Conservation (phyloP, 2,329 filamentous ascomycete genomes). For the Acephala macrosclerotiorum region DNA sequence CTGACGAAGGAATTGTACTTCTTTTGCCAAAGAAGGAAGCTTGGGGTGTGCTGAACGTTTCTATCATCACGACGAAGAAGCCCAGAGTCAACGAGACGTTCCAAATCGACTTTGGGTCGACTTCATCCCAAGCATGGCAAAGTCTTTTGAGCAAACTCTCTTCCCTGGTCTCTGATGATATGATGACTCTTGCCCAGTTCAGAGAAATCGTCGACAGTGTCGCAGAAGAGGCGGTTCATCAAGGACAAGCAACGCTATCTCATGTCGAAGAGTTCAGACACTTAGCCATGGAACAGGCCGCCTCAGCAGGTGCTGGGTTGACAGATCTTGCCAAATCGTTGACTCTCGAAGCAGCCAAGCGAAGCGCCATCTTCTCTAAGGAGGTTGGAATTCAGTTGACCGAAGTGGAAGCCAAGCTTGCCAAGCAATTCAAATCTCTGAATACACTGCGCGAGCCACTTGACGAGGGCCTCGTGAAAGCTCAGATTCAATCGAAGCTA, state of each 20-base stretch:
- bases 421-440: slow-evolving; percentile 44
- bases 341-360: slow-evolving; percentile 40
- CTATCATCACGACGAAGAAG: slow-evolving; percentile 63
- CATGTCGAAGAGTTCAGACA: slow-evolving; percentile 35
- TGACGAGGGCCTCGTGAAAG: slow-evolving; percentile 55
- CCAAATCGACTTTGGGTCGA: slow-evolving; percentile 62
- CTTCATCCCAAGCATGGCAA: slow-evolving; percentile 36
- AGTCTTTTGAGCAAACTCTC: slow-evolving; percentile 36
- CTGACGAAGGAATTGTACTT: slow-evolving; percentile 44
- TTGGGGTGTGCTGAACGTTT: slow-evolving; percentile 63
- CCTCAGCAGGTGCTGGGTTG: slow-evolving; percentile 28
- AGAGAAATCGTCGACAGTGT: slow-evolving; percentile 30
- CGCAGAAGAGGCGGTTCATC: slow-evolving; percentile 33
- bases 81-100: slow-evolving; percentile 69
- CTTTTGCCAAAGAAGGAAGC: slow-evolving; percentile 62
- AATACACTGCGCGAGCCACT: slow-evolving; percentile 51
- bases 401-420: slow-evolving; percentile 46
- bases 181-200: slow-evolving; percentile 33
- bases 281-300: slow-evolving; percentile 34
- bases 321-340: slow-evolving; percentile 36
- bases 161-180: slow-evolving; percentile 35
- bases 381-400: slow-evolving; percentile 36
- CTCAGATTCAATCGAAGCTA: slow-evolving; percentile 63
- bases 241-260: slow-evolving; percentile 32
- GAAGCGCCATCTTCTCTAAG: slow-evolving; percentile 39